phyloP scores from a whole-genome alignment of 2,329 filamentous ascomycete genomes.

The Exophiala oligosperma region DNA sequence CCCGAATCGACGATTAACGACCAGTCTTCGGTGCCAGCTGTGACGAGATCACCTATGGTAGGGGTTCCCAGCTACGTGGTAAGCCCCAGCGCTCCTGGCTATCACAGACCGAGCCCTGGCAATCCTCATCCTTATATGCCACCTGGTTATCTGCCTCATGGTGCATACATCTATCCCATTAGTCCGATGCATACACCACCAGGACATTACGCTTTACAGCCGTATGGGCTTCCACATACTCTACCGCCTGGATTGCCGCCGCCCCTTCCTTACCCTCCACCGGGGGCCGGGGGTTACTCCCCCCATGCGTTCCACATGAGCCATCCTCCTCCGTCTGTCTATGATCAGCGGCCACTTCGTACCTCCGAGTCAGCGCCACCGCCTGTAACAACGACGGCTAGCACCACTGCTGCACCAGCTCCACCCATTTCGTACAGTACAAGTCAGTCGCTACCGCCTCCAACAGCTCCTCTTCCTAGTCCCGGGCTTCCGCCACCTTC shows the following conservation, averaged over 20 bases:
- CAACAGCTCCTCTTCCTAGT: not conserved
- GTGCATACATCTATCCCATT: conserved; percentile 44
- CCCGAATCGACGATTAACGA: conserved; percentile 94
- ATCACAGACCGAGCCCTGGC: conserved; percentile 45
- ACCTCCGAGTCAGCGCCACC: conserved; percentile 34
- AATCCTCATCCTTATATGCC: conserved; percentile 42
- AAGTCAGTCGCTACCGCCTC: conserved; percentile 30
- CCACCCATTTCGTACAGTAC: conserved; percentile 37
- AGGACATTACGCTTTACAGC: conserved; percentile 30
- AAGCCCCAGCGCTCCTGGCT: conserved; percentile 55
- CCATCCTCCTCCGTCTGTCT: conserved; percentile 27
- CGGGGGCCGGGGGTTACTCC: conserved; percentile 15
- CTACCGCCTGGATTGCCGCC: conserved; percentile 21
- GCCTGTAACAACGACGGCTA: conserved; percentile 36
- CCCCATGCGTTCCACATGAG: conserved; percentile 23
- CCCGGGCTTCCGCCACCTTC: conserved; percentile 29
- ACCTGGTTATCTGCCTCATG: conserved; percentile 30
- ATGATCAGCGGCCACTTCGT: conserved; percentile 28
- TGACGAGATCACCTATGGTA: conserved; percentile 72
- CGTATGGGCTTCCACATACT: conserved; percentile 13
- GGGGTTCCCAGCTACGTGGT: conserved; percentile 56
- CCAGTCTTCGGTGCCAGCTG: conserved; percentile 73
- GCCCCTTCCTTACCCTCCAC: conserved; percentile 18
- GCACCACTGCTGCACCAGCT: conserved; percentile 31
- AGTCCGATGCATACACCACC: conserved; percentile 47